Base-by-base conservation (phyloP, 345 rosid genomes). In the Euphorbia lathyris region DNA sequence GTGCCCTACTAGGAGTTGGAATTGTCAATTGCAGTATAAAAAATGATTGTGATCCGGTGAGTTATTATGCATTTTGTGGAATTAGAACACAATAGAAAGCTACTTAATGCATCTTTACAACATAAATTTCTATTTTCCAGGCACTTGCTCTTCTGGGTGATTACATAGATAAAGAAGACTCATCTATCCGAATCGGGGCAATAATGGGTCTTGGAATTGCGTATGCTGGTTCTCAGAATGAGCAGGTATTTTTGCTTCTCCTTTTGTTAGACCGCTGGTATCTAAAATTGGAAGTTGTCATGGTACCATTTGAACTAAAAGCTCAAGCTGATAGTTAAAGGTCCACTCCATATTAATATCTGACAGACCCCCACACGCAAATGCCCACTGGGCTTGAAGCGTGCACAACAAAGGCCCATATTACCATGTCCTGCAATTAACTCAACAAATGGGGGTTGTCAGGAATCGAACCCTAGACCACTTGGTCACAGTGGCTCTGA, bases 181-280 rank as follows among this genome's bases (percentile, higher is more conserved):
- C 98, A 73, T 84, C 86, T 40, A 76, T 90, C 51, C 82, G 96
- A 71, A 92, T 95, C 67, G 99, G 97, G 73, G 97, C 96, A 69
- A 92, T 95, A 48, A 90, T 95, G 96, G 99, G 99, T 58, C 81
- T 92, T 19, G 99, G 96, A 75, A 87, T 92, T 74, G 85, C 98
- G 55, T 92, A 95, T 80, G 98, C 98, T 22, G 98, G 99, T 74
- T 63, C 96, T 75, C 90, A 88, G 82, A 86, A 88, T 78, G 90
- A 86, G 52, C 85, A 81, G 87, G 96, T 84, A 60, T 66, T 14
- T 66, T 63, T 45, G 56, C 12, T 61, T 76, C 42, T 45, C 51
- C 50, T 43, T 19, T 56, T 20, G 32, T 17, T 56, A 3, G 36
- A 57, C 30, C 1, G 38, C 55, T 19, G 3, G 42, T 42, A 42